Conservation (phyloP, 331 rosid genomes). For the Rosa hybrid region DNA sequence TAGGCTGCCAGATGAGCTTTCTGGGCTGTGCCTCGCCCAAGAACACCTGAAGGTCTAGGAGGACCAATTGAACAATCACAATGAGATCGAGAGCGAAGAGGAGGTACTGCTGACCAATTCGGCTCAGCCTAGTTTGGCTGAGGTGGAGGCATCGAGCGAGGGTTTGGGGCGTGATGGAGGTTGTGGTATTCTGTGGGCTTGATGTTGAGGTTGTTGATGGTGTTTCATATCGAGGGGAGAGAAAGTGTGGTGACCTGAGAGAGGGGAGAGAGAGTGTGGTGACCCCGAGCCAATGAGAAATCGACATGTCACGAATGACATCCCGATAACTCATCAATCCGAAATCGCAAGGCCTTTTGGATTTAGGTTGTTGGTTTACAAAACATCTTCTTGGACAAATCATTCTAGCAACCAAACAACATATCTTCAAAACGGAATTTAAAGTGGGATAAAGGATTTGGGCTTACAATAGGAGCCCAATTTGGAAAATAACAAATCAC, state of each 20-base stretch:
- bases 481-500: no score
- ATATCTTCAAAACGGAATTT: no score
- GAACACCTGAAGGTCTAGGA: conserved; percentile 51
- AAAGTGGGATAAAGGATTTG: no score
- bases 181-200: conserved; percentile 32
- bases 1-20: conserved; percentile 20
- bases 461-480: no score
- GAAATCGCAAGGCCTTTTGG: no score
- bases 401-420: no score
- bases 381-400: no score
- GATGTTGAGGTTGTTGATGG: conserved; percentile 37
- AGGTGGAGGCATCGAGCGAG: conserved; percentile 18
- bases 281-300: no score
- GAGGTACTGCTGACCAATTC: conserved; percentile 27
- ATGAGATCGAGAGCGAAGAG: conserved; percentile 12
- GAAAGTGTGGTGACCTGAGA: not conserved
- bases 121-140: conserved; percentile 19
- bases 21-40: conserved; percentile 69
- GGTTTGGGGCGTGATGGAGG: conserved; percentile 11
- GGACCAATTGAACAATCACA: conserved; percentile 9
- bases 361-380: no score
- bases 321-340: no score
- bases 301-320: no score
- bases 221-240: conserved; percentile 16
- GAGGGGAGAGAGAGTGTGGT: not conserved